Base-by-base conservation (phyloP, 2,329 filamentous ascomycete species). In the Alternaria conjuncta region DNA sequence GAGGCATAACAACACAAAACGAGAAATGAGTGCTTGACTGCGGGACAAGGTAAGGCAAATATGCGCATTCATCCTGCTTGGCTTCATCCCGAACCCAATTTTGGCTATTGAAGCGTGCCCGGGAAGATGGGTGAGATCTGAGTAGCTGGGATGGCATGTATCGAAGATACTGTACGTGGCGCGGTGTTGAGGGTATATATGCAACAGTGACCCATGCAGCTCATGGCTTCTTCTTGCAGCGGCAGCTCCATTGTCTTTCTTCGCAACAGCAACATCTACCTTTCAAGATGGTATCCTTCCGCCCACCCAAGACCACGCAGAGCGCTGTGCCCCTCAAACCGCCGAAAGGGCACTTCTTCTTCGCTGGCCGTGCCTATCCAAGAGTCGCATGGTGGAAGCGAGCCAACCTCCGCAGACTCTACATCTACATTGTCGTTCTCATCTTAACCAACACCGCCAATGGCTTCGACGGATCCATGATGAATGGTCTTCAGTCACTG, bases 381-480 rank as follows among this genome's bases (percentile, higher is more conserved):
- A 62, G 64, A 11, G 53, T 66, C n/a, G 15, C 53, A 41, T 68
- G 63, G 65, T 66, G 60, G 59, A 60, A 61, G 45, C 46, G 41
- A 25, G 51, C 51, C 8, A 63, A 66, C 21, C 60, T 68, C n/a
- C 65, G 65, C 36, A 50, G 15, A 32, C 65, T 66, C 13, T 66
- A 68, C 55, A 25, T 61, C 41, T 65, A 61, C 50, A 66, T 68
- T 23, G 57, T 66, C 54, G 54, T 66, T 55, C 58, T 54, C 20
- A 61, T 66, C 15, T 26, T 65, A 28, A 61, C 63, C 6, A 64
- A 65, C n/a, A 67, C 72, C 2, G 69, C 73, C 80, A 86, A 86
- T 74, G 86, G 86, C 15, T 88, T 61, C 32, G 59, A 61, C 18
- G 59, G 54, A 84, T 65, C 86, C 12, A 89, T 68, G 85, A 57